Base-by-base conservation (phyloP, 2,329 filamentous ascomycete genomes). In the Grosmannia clavigera region DNA sequence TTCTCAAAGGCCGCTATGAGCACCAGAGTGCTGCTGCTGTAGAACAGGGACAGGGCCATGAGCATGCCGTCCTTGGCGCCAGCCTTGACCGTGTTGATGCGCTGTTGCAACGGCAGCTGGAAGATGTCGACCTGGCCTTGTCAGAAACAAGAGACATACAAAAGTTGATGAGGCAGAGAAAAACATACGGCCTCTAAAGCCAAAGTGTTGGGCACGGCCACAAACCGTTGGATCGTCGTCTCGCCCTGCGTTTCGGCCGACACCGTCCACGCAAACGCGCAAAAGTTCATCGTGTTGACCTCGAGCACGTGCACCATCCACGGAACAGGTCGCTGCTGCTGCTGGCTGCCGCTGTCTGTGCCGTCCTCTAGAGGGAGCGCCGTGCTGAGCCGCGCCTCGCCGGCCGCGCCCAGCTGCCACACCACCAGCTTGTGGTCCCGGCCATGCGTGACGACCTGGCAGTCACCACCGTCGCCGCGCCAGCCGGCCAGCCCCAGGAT, bases 241-340 rank as follows among this genome's bases (percentile, higher is more conserved):
- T 54, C 11, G 19, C n/a, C 6, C 22, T 25, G 43, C 19, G 19
- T n/a, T 19, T 22, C 12, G 40, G 9, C 19, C 29, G 35, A 68
- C 85, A 86, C 27, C 25, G 50, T 52, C 63, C 80, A 78, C 2
- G 87, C 80, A 70, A 96, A 96, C 1, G 87, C 81, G 70, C 94
- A 99, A 70, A 97, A 99, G 69, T 97, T 99, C 75, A 97, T 82
- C 1, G 92, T 90, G 68, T 96, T 96, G 52, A 97, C 90, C 5
- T 88, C 79, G 5, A 99, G 75, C 4, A 88, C 81, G 71, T 96
- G 83, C 27, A 96, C 72, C n/a, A 96, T 75, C 90, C 90, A 95
- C 35, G 94, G 94, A 67, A 85, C 80, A 22, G 79, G 81, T 64
- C 16, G 3, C 43, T 51, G 25, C 16, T 33, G 38, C 3, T 33